phyloP scores from a whole-genome alignment of 2,329 filamentous ascomycete genomes.

The Ilyonectria sp. region DNA sequence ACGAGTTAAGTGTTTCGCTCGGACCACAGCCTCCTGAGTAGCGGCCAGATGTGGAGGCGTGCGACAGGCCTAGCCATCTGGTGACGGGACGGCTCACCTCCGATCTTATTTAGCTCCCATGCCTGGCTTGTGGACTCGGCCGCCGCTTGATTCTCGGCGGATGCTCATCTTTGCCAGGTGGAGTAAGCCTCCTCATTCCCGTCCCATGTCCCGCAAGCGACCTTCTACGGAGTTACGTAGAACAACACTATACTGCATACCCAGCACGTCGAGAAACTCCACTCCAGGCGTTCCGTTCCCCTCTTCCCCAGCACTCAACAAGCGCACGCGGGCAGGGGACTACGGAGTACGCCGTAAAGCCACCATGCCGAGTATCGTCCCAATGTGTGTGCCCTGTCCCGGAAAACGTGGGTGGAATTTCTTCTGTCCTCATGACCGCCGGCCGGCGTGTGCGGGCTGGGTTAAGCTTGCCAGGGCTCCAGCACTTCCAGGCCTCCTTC shows the following conservation, averaged over 20 bases:
- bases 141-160: conserved; percentile 14
- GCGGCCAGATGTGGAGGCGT: conserved; percentile 4
- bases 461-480: neutral
- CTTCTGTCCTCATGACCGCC: conserved; percentile 22
- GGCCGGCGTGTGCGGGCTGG: conserved; percentile 3
- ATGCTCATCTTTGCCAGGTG: neutral
- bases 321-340: neutral
- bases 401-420: neutral
- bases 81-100: conserved; percentile 29
- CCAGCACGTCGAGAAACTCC: neutral
- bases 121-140: conserved; percentile 10
- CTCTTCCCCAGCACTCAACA: neutral
- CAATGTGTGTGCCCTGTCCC: neutral
- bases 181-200: neutral
- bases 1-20: conserved; percentile 30
- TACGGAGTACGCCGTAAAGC: neutral
- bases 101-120: conserved; percentile 34
- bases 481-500: neutral
- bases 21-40: neutral
- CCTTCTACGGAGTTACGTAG: neutral
- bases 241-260: neutral
- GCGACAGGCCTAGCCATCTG: conserved; percentile 2
- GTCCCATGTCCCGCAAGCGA: neutral
- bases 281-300: neutral
- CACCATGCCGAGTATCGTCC: neutral